These are phyloP conservation scores for Bretschneidera sinensis DNA, from an alignment of 345 rosid species.

Conservation along the genomic window DNA sequence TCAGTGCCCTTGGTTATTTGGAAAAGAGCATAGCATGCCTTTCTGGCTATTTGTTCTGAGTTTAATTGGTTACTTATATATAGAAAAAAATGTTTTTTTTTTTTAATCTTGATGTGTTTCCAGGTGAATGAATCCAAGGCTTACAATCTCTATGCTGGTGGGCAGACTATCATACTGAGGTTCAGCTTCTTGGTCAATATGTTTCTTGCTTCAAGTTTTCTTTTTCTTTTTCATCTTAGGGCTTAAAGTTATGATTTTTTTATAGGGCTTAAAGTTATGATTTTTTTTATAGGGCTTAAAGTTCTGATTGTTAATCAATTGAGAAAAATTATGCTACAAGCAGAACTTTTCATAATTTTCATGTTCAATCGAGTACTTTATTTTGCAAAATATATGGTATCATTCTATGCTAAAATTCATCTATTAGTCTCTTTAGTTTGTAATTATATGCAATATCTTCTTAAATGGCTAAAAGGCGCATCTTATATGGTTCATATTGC, in stretches of 20 bases:
- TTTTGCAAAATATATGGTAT: not conserved
- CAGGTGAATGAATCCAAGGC: conserved; percentile 83
- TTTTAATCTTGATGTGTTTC: conserved; percentile 19
- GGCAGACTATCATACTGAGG: conserved; percentile 63
- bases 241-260: too few species aligned
- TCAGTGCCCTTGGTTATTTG: not conserved
- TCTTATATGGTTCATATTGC: not conserved
- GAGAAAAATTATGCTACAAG: not conserved
- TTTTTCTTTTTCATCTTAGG: too few species aligned
- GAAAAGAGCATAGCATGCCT: not conserved
- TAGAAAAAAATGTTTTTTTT: not conserved
- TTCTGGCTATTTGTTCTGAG: not conserved
- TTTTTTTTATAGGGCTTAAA: too few species aligned
- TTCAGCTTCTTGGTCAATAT: conserved; percentile 13
- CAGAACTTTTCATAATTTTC: not conserved
- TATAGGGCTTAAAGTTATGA: too few species aligned
- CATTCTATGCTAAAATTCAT: not conserved
- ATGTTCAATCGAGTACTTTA: not conserved
- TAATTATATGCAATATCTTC: not conserved
- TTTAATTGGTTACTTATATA: not conserved
- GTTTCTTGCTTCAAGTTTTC: conserved; percentile 6
- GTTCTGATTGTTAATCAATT: not conserved
- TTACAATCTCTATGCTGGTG: conserved; percentile 41
- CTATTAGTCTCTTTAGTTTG: conserved; percentile 9
- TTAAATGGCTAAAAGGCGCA: not conserved